These are phyloP conservation scores for Turnera subulata DNA, from an alignment of 345 rosid species.

Conservation along the genomic window DNA sequence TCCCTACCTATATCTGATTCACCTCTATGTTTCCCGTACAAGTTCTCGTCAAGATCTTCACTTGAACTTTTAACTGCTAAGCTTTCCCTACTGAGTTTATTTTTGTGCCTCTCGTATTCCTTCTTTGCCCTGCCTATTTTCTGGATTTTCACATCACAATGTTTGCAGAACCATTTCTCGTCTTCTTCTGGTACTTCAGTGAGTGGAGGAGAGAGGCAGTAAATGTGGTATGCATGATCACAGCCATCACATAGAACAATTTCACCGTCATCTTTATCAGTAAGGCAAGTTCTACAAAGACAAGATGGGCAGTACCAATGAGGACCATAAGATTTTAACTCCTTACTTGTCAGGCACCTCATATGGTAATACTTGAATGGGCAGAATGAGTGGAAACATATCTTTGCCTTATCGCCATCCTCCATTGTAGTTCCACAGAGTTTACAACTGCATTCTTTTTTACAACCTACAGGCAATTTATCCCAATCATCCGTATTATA, in stretches of 20 bases:
- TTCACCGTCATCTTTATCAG: slow-evolving; percentile 72
- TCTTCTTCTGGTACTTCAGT: slow-evolving; percentile 45
- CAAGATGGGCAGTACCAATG: slow-evolving; percentile 95
- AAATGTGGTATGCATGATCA: slow-evolving; percentile 85
- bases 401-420: slow-evolving; percentile 42
- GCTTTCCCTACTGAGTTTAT: slow-evolving; percentile 23
- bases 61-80: slow-evolving; percentile 13
- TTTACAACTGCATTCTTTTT: slow-evolving; percentile 37
- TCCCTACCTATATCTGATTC: slow-evolving; percentile 42
- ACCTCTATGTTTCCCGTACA: slow-evolving; percentile 13
- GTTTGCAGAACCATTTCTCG: slow-evolving; percentile 81
- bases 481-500: slow-evolving; percentile 30
- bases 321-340: slow-evolving; percentile 51
- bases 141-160: slow-evolving; percentile 52
- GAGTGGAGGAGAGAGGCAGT: slow-evolving; percentile 73
- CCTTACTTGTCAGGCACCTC: slow-evolving; percentile 70
- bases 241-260: slow-evolving; percentile 87
- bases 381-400: slow-evolving; percentile 63
- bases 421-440: slow-evolving; percentile 47
- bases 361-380: slow-evolving; percentile 61
- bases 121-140: slow-evolving; percentile 44
- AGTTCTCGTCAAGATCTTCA: slow-evolving; percentile 3
- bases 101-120: slow-evolving; percentile 37
- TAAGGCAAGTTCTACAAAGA: slow-evolving; percentile 68
- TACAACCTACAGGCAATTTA: slow-evolving; percentile 18